Base-by-base conservation (phyloP, 225 moss, liverwort and hornwort genomes). In the Bryoerythrophyllum caledonicum region DNA sequence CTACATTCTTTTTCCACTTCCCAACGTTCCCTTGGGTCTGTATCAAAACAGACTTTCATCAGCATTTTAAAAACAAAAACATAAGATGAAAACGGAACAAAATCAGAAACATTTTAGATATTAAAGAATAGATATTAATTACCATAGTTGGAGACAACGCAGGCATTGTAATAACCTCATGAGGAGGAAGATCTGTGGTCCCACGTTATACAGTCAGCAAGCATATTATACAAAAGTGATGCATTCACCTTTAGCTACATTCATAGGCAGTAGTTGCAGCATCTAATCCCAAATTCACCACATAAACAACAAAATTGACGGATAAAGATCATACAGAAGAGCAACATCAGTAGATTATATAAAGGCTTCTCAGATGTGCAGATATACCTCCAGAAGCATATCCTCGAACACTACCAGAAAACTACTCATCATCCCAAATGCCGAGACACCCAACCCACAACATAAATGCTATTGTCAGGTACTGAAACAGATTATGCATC, bases 81-180 rank as follows among this genome's bases (percentile, higher is more conserved):
- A 79, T 14, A 48, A 20, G 60, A 55, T 69, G 69, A 49, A 21
- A n/a, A 72, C n/a, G 24, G 66, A 37, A 15, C 53, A n/a, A 10
- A 78, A 58, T 25, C 6, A 64, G 10, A 16, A 25, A 35, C 60
- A 23, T 23, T 41, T 34, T 35, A 19, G 12, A 11, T 37, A 23
- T 34, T 12, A 27, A 23, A 71, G 32, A 59, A 37, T 13, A 57
- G 4, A 17, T 21, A 24, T 19, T 32, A 67, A 20, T 75, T 90
- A 97, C 96, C 94, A 97, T 97, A 40, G 96, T 97, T 38, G 96
- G 96, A 70, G 96, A 97, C 78, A 97, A 78, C 21, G 94, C 96
- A 62, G 96, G 96, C 96, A 97, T 97, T 51, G 94, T 74, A 25
- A 97, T 79, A 62, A 92, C 49, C 81, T 94, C 86, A 78, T 97